Evolutionary conservation across 345 rosid genomes (phyloP).

Genomic region (Euphorbia pulcherrima): DNA sequence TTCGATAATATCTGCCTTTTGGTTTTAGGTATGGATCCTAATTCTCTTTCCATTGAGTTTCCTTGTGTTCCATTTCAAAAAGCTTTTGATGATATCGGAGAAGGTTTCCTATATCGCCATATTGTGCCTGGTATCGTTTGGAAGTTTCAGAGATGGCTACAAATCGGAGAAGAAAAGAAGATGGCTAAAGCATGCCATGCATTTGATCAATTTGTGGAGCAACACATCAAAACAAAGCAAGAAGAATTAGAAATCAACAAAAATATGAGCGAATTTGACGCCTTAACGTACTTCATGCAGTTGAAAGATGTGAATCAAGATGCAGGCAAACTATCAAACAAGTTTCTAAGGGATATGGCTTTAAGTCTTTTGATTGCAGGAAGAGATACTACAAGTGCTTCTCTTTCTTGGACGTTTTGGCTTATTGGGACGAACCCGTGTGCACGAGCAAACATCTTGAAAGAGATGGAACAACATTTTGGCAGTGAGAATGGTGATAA

Average conservation of each 20-base stretch:
- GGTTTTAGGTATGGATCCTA: background rate
- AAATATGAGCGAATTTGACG: background rate
- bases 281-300: background rate
- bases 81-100: background rate
- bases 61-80: background rate
- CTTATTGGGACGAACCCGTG: slow-evolving; percentile 30
- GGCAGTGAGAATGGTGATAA: background rate
- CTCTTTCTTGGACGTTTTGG: slow-evolving; percentile 37
- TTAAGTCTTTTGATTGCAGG: slow-evolving; percentile 28
- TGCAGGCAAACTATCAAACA: background rate
- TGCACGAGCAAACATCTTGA: slow-evolving; percentile 19
- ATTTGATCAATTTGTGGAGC: background rate
- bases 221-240: background rate
- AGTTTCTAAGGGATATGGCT: slow-evolving; percentile 22
- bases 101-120: background rate
- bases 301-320: background rate
- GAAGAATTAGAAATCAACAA: background rate
- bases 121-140: background rate
- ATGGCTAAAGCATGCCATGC: background rate
- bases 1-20: background rate
- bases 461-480: slow-evolving; percentile 16
- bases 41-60: background rate
- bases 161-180: background rate
- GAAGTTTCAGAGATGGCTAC: slow-evolving; percentile 1
- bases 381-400: slow-evolving; percentile 29